These are phyloP conservation scores for Dendryphion nanum DNA, from an alignment of 2,329 filamentous ascomycete species.

Conservation along the genomic window DNA sequence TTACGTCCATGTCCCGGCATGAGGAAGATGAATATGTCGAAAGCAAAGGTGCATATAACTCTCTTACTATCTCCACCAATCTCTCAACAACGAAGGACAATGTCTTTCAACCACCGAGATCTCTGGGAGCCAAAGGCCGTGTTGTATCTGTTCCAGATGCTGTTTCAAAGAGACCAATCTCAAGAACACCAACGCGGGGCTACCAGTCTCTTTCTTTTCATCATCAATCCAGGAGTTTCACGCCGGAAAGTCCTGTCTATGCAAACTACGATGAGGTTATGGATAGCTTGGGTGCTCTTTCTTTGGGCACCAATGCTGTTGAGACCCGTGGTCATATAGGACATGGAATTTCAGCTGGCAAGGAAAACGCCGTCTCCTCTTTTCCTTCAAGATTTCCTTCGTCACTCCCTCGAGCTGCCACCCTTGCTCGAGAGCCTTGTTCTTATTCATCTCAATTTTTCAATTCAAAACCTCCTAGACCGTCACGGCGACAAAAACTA, in stretches of 20 bases:
- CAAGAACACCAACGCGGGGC: constrained; percentile 11
- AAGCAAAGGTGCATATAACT: constrained; percentile 46
- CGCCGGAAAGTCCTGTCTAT: constrained; percentile 29
- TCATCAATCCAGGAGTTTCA: constrained; percentile 19
- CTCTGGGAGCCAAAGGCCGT: constrained; percentile 19
- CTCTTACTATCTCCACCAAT: constrained; percentile 41
- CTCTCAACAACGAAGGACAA: constrained; percentile 16
- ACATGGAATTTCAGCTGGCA: constrained; percentile 28
- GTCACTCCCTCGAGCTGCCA: constrained; percentile 25
- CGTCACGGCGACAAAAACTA: not conserved
- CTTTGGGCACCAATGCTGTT: constrained; percentile 20
- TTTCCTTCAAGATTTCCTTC: constrained; percentile 15
- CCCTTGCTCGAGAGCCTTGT: constrained; percentile 17
- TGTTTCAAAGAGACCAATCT: constrained; percentile 13
- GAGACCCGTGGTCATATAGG: constrained; percentile 19
- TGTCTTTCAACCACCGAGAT: constrained; percentile 30
- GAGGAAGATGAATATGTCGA: constrained; percentile 43
- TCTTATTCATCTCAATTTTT: constrained; percentile 1
- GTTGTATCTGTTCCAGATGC: constrained; percentile 15
- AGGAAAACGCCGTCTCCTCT: constrained; percentile 20
- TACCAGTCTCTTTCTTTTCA: constrained; percentile 26
- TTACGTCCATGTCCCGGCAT: constrained; percentile 41
- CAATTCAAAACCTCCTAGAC: constrained; percentile 12
- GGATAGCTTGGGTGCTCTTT: constrained; percentile 22
- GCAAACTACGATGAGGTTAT: constrained; percentile 27